Percentiles rank a stretch among this genome's conserved stretches.
Evolutionary conservation across 352 stramenopile species (phyloP).

Genomic region (Hyaloperonospora brassicae): DNA sequence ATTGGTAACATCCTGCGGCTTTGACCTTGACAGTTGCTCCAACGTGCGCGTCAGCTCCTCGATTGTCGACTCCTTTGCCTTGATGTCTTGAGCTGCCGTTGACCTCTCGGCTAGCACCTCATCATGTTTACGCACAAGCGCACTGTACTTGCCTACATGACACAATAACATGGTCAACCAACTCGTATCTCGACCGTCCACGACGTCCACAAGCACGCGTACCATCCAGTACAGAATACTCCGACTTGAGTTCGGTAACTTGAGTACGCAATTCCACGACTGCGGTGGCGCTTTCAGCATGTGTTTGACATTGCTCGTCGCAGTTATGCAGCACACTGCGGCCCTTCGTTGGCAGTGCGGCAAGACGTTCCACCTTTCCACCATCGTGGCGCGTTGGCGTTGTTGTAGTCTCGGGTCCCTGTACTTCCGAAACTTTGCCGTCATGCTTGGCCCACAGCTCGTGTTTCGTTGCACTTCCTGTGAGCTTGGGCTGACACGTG

Average conservation of each 20-base stretch:
- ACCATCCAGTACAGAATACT: constrained; percentile 21
- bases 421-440: no score
- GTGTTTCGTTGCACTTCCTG: constrained; percentile 10
- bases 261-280: constrained; percentile 12
- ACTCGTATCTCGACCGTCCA: no score
- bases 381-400: no score
- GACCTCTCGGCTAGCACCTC: constrained; percentile 6
- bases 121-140: constrained; percentile 18
- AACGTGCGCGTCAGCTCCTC: constrained; percentile 31
- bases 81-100: constrained; percentile 12
- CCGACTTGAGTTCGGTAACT: constrained; percentile 13
- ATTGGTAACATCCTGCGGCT: constrained; percentile 1
- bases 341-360: no score
- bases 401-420: no score
- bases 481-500: constrained; percentile 15
- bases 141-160: constrained; percentile 27
- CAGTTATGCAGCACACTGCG: no score
- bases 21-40: constrained; percentile 9
- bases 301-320: no score
- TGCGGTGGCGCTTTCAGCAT: constrained; percentile 1
- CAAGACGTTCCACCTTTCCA: no score
- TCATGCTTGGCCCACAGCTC: background rate
- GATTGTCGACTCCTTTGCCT: constrained; percentile 32
- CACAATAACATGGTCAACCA: no score
- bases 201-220: background rate